Evolutionary conservation across 352 stramenopile genomes (phyloP).

Genomic region (Aphanomyces stellatus): DNA sequence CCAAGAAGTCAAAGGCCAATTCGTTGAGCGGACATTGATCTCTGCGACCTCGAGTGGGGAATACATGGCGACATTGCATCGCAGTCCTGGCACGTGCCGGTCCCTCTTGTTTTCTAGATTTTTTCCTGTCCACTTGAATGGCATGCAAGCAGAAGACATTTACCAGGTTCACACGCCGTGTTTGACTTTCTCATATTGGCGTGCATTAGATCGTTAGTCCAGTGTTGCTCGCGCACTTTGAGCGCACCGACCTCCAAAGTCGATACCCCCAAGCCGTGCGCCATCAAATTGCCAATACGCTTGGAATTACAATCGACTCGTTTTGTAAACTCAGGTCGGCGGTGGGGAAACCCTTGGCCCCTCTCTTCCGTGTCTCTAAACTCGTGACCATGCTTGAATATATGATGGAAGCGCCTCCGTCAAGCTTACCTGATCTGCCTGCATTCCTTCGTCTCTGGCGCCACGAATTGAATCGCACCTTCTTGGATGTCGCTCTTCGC

Average conservation of each 20-base stretch:
- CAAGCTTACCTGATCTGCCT: not conserved
- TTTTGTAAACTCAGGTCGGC: not conserved
- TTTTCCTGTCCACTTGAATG: not conserved
- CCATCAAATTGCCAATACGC: not conserved
- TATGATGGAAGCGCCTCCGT: not conserved
- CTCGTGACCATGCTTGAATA: slow-evolving; percentile 1
- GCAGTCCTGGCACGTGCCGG: not conserved
- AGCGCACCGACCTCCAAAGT: not conserved
- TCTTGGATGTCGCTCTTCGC: not conserved
- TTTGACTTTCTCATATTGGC: not conserved
- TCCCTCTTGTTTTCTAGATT: not conserved
- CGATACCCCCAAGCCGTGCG: not conserved
- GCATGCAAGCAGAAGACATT: not conserved
- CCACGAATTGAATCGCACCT: slow-evolving; percentile 6
- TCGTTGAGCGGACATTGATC: slow-evolving; percentile 1
- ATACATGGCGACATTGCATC: not conserved
- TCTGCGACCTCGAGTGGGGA: not conserved
- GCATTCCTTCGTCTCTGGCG: slow-evolving; percentile 8
- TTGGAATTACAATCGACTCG: slow-evolving; percentile 7
- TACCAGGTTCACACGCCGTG: not conserved
- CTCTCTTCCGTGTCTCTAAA: not conserved
- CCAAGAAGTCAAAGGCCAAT: not conserved
- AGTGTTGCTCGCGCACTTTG: not conserved
- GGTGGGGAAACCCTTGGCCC: not conserved
- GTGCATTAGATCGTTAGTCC: not conserved